Percentiles rank a stretch among this genome's conserved stretches.
Conservation (phyloP, 306 rosid genomes). For the Cucurbita ficifolia region DNA sequence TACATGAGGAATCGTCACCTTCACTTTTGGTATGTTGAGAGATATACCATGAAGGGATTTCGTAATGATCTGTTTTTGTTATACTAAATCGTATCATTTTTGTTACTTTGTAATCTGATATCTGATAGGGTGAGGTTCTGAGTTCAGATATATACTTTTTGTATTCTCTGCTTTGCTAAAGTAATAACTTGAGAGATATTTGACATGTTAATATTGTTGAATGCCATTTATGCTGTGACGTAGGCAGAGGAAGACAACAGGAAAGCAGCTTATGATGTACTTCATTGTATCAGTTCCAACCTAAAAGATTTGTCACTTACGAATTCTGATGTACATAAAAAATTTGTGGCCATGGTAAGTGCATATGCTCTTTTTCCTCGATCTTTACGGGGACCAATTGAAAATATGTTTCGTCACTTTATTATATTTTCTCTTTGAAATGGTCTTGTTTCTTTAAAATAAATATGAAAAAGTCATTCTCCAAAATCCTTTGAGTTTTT, state of each 20-base stretch:
- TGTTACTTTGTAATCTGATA: not conserved
- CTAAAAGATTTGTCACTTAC: constrained; percentile 30
- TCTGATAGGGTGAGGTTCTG: not conserved
- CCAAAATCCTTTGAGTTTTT: no score
- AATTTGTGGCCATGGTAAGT: constrained; percentile 72
- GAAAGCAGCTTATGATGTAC: constrained; percentile 67
- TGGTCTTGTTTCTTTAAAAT: no score
- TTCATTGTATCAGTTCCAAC: constrained; percentile 48
- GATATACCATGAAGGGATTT: not conserved
- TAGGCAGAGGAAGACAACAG: constrained; percentile 68
- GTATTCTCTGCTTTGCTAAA: not conserved
- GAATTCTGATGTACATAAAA: constrained; percentile 42
- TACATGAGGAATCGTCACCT: not conserved
- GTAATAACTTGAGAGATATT: not conserved
- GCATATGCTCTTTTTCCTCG: not conserved
- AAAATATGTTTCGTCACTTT: not conserved
- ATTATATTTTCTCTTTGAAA: not conserved
- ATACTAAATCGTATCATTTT: not conserved
- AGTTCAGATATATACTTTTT: not conserved
- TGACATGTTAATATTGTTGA: not conserved
- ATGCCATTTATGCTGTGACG: not conserved
- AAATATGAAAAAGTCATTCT: no score
- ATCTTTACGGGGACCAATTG: not conserved
- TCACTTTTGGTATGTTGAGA: not conserved
- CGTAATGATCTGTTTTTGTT: not conserved